Conservation (phyloP, 2,329 filamentous ascomycete genomes). For the Zasmidium cellare region DNA sequence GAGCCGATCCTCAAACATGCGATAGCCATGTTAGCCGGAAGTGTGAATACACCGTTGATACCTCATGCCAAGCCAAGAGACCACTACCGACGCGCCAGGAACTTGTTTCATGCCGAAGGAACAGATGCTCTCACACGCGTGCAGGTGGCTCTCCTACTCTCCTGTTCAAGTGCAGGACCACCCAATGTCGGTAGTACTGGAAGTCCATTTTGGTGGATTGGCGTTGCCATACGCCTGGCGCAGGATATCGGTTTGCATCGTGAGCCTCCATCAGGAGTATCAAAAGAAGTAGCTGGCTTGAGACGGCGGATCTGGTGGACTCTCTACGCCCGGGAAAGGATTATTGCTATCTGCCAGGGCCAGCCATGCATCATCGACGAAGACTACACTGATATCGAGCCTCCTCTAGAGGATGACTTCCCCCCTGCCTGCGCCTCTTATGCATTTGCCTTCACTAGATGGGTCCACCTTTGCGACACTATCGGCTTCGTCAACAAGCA, state of each 20-base stretch:
- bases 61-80: not conserved
- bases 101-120: not conserved
- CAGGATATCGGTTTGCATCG: not conserved
- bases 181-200: not conserved
- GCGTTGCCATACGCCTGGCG: not conserved
- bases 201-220: not conserved
- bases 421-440: not conserved
- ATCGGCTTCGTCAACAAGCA: not conserved
- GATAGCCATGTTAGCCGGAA: not conserved
- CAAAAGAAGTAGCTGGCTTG: not conserved
- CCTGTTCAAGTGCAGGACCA: not conserved
- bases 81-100: not conserved
- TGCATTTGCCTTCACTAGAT: not conserved
- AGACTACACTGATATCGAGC: not conserved
- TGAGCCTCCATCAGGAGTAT: not conserved
- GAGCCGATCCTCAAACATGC: not conserved
- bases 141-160: not conserved
- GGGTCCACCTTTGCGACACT: not conserved
- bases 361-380: not conserved
- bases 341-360: not conserved
- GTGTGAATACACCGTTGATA: not conserved
- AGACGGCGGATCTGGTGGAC: constrained; percentile 1
- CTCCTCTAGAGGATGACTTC: not conserved
- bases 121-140: not conserved
- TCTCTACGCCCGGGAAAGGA: not conserved